phyloP scores from a whole-genome alignment of 2,329 filamentous ascomycete genomes.

The Colletotrichum sojae region DNA sequence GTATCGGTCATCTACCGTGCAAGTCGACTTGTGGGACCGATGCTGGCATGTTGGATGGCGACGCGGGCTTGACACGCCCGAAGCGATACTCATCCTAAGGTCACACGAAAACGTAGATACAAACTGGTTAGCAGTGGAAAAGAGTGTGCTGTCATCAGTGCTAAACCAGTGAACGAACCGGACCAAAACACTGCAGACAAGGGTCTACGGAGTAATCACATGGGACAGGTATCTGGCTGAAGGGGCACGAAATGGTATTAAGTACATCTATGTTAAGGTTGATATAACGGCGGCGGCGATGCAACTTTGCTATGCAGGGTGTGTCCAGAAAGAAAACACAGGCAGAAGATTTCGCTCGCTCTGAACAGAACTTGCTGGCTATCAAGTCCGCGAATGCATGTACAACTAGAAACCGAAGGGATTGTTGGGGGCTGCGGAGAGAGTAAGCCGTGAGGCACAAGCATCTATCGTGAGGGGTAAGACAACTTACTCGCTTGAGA shows the following conservation, averaged over 20 bases:
- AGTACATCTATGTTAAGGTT: slow-evolving; percentile 37
- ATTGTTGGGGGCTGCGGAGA: slow-evolving; percentile 63
- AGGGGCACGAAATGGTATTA: slow-evolving; percentile 26
- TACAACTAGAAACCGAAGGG: slow-evolving; percentile 64
- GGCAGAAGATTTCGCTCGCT: slow-evolving; percentile 20
- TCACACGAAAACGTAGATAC: no score
- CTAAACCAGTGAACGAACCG: no score
- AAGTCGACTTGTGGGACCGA: no score
- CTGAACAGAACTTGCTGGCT: neutral
- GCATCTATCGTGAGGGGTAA: neutral
- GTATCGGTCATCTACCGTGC: no score
- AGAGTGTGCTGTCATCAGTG: no score
- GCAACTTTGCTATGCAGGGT: slow-evolving; percentile 32
- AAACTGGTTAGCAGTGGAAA: no score
- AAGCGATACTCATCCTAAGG: no score
- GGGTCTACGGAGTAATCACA: no score
- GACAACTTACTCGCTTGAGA: slow-evolving; percentile 91
- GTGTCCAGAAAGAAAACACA: slow-evolving; percentile 34
- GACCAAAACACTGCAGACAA: no score
- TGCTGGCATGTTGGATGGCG: no score
- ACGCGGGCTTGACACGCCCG: no score
- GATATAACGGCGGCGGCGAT: slow-evolving; percentile 15
- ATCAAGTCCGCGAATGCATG: slow-evolving; percentile 7
- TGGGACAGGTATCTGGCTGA: neutral
- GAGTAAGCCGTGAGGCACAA: slow-evolving; percentile 38